Evolutionary conservation across 805 yeast genomes (phyloP), one percentile per base, ranked within the genome.

Genomic region (Lipomyces anomalus): DNA sequence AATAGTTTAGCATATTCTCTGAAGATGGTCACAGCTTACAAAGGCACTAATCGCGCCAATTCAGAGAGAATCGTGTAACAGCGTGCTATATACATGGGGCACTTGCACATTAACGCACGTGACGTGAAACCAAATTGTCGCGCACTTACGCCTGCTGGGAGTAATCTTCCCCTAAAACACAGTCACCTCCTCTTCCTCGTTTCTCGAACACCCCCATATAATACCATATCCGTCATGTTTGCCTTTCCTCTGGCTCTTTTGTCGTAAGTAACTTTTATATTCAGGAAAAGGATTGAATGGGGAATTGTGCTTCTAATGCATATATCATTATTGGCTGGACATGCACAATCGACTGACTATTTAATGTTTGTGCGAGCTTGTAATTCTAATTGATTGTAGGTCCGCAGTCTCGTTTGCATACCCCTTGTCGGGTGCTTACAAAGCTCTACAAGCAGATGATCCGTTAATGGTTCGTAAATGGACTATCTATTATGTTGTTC

Each of bases 401-500:
- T n/a, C 61, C 13, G 38, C 52, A 29, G 65, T 74, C 22, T 67
- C 80, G 6, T 67, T 77, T 29, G 68, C 71, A 7, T 76, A 78
- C 61, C 88, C 88, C 2, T 62, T 76, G 13, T 61, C 76, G 47
- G 82, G 82, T 41, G 76, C 86, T 2, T 80, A 69, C 63, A 73
- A 68, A 50, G 79, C 86, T 1, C 67, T 78, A 44, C 72, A 74
- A 43, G 55, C 64, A 38, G 67, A 70, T 54, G 71, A 69, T 46
- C 46, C 57, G 33, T 46, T 64, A 2, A 58, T 61, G n/a, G 52
- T 68, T 5, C 63, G 65, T 37, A 69, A 74, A 7, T 74, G 80
- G 76, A 63, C 74, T 29, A 65, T 71, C 46, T 80, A 83, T 63
- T 86, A 95, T 95, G 68, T 82, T 9, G 78, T 82, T 1, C 63